Percentiles rank a stretch among this genome's conserved stretches.
Evolutionary conservation across 1,139 yeast genomes (phyloP).

Genomic region (Hansenula anomala): DNA sequence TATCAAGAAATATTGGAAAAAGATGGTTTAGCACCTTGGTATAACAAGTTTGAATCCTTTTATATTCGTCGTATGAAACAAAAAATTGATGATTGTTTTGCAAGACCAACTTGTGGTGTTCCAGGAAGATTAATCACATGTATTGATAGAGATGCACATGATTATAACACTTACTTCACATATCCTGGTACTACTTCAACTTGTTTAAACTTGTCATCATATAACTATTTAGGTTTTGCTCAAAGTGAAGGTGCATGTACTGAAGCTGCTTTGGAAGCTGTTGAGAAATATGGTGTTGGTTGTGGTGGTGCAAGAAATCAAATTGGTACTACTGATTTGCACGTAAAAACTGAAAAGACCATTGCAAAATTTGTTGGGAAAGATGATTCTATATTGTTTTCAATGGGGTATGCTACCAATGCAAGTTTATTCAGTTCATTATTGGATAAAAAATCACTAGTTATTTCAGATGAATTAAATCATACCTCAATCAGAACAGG

Average conservation of each 20-base stretch:
- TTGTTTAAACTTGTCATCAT: conserved; percentile 83
- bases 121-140: conserved; percentile 90
- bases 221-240: conserved; percentile 94
- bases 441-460: conserved; percentile 82
- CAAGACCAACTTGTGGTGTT: conserved; percentile 93
- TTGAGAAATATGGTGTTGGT: conserved; percentile 68
- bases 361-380: conserved; percentile 88
- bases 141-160: conserved; percentile 66
- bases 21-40: conserved; percentile 96
- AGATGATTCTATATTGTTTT: conserved; percentile 79
- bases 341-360: conserved; percentile 64
- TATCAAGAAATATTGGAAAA: conserved; percentile 66
- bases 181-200: conserved; percentile 73
- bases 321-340: conserved; percentile 77
- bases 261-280: conserved; percentile 60
- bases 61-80: conserved; percentile 88
- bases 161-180: conserved; percentile 51
- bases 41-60: conserved; percentile 88
- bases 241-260: conserved; percentile 93
- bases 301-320: conserved; percentile 73
- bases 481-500: conserved; percentile 97
- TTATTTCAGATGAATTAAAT: conserved; percentile 89
- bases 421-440: conserved; percentile 84
- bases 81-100: conserved; percentile 91
- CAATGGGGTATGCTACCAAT: conserved; percentile 96